A percentile compares a stretch with the other conserved stretches of the same genome.
phyloP scores from a whole-genome alignment of 1,284 basidiomycete genomes.

The Tilletiopsis washingtonensis region DNA sequence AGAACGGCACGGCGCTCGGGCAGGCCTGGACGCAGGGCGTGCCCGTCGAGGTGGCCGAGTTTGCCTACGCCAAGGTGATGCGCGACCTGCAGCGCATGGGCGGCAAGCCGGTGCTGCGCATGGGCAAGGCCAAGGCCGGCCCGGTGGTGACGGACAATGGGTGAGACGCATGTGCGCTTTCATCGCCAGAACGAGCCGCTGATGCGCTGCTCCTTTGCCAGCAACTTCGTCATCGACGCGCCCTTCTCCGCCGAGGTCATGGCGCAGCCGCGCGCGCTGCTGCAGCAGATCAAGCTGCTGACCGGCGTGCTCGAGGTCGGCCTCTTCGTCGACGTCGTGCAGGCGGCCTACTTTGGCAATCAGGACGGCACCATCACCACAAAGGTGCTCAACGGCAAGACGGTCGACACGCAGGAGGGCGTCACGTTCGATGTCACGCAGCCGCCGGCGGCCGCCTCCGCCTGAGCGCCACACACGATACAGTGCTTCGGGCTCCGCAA shows the following conservation, averaged over 20 bases:
- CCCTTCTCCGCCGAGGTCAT: slow-evolving; percentile 35
- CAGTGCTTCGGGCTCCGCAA: too few relatives aligned
- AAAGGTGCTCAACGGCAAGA: slow-evolving; percentile 27
- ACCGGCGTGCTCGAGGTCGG: slow-evolving; percentile 97
- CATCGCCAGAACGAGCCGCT: too few relatives aligned
- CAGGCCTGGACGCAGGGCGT: slow-evolving; percentile 78
- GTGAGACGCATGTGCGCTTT: too few relatives aligned
- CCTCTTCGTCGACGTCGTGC: slow-evolving; percentile 81
- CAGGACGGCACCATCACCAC: slow-evolving; percentile 34
- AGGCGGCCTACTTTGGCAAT: slow-evolving; percentile 94
- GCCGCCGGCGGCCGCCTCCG: neutral
- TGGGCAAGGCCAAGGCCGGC: slow-evolving; percentile 61
- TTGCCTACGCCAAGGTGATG: slow-evolving; percentile 74
- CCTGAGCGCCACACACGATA: too few relatives aligned
- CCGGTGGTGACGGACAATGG: slow-evolving; percentile 89
- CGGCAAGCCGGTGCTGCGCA: slow-evolving; percentile 27
- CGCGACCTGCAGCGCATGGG: slow-evolving; percentile 35
- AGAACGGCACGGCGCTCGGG: slow-evolving; percentile 68
- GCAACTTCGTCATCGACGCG: slow-evolving; percentile 43
- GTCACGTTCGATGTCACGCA: slow-evolving; percentile 13
- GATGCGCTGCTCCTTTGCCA: neutral
- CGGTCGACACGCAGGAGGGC: slow-evolving; percentile 16
- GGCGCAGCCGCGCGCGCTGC: slow-evolving; percentile 33
- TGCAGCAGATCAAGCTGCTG: slow-evolving; percentile 35
- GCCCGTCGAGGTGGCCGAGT: slow-evolving; percentile 91